Base-by-base conservation (phyloP, 768 basidiomycete genomes). In the Pleurotus sapidus region DNA sequence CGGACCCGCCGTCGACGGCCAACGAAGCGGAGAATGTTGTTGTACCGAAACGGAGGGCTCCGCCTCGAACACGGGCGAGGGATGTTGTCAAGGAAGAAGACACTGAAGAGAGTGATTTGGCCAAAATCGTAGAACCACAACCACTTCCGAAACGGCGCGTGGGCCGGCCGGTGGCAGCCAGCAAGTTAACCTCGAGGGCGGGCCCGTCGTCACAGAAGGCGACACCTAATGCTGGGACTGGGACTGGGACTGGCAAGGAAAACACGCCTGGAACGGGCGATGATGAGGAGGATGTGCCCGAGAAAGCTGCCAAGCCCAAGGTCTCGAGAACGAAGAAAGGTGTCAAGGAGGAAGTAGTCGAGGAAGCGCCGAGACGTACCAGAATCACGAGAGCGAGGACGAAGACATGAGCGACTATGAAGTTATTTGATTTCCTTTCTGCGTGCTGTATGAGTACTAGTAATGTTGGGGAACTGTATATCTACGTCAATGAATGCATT, bases 181-280 rank as follows among this genome's bases (percentile, higher is more conserved):
- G 62, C 62, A 58, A 61, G 63, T 58, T 58, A 64, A 56, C 20
- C n/a, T 17, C 63, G 49, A 67, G 65, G 53, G 76, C 70, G 65
- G 73, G 73, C n/a, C 69, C 70, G 8, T 67, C 72, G 23, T 70
- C 68, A 2, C 61, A 60, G 37, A 63, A 67, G 43, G 38, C n/a
- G 8, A 43, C 37, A 11, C 46, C 53, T 47, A 42, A 14, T 8
- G 18, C 53, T 2, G n/a, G n/a, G n/a, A n/a, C n/a, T n/a, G n/a
- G n/a, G n/a, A n/a, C 65, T 5, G 66, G 59, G 6, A 67, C 66
- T 4, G 71, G 78, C 54, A 79, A 80, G 59, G 77, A 79, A 64
- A 78, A 78, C 53, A 64, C 74, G 1, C 69, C 72, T 1, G 69
- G 5, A 27, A 53, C 47, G 14, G 68, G 51, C 14, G 69, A 67